phyloP scores from a whole-genome alignment of 148 eudicot species.

The Dianthus caryophyllus region DNA sequence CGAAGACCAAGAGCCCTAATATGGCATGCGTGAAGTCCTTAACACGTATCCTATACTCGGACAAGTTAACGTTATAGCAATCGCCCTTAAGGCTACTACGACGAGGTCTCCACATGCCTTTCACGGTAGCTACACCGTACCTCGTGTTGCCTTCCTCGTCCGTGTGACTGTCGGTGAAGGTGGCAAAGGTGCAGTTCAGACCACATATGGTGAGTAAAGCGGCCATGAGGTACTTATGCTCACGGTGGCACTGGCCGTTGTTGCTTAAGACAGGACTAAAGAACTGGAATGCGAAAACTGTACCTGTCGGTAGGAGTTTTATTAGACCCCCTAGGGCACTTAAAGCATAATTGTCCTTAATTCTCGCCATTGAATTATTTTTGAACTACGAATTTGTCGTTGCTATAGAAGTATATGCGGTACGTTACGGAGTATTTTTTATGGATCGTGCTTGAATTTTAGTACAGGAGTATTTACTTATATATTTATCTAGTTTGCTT shows the following conservation, averaged over 20 bases:
- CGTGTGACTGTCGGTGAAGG: constrained; percentile 70
- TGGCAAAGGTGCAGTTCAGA: constrained; percentile 48
- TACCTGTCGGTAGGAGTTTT: constrained; percentile 70
- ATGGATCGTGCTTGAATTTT: background rate
- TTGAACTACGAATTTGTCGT: background rate
- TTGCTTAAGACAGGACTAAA: constrained; percentile 65
- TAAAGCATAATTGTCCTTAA: constrained; percentile 23
- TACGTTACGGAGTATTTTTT: too few relatives aligned
- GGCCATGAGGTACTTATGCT: constrained; percentile 48
- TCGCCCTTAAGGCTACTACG: background rate
- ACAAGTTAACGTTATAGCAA: constrained; percentile 25
- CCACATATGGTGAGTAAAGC: constrained; percentile 34
- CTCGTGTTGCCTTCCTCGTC: constrained; percentile 42
- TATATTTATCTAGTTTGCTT: background rate
- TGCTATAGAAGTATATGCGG: background rate
- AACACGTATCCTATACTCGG: constrained; percentile 38
- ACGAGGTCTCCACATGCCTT: constrained; percentile 46
- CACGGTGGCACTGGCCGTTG: constrained; percentile 47
- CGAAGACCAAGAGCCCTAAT: constrained; percentile 46
- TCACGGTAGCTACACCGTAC: constrained; percentile 56
- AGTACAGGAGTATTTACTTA: background rate
- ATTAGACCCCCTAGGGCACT: constrained; percentile 49
- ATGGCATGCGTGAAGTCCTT: constrained; percentile 68
- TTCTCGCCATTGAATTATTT: background rate
- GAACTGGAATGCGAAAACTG: constrained; percentile 62